These are phyloP conservation scores for Salix purpurea DNA, from an alignment of 345 rosid genomes.

Conservation along the genomic window DNA sequence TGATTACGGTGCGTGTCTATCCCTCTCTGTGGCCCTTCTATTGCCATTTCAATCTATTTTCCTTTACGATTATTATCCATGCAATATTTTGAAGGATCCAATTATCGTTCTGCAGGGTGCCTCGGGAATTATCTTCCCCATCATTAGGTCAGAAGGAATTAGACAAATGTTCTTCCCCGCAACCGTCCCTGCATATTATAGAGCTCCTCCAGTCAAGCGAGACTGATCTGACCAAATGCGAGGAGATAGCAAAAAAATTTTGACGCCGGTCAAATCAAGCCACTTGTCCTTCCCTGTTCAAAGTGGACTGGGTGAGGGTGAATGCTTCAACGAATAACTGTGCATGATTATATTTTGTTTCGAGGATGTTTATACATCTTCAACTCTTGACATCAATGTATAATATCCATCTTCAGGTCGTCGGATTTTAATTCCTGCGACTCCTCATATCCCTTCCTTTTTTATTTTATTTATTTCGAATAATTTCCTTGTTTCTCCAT, in stretches of 20 bases:
- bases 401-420: background rate
- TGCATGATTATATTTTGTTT: background rate
- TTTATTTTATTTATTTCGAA: too few relatives aligned
- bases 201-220: conserved; percentile 19
- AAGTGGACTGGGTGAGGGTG: background rate
- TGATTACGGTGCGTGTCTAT: conserved; percentile 14
- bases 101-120: conserved; percentile 12
- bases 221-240: background rate
- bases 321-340: conserved; percentile 4
- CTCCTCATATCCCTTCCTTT: too few relatives aligned
- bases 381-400: background rate
- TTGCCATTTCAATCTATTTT: background rate
- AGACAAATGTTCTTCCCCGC: conserved; percentile 34
- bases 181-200: conserved; percentile 29
- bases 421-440: too few relatives aligned
- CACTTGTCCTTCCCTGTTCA: background rate
- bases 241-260: background rate
- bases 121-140: conserved; percentile 31
- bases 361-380: background rate
- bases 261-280: background rate
- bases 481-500: too few relatives aligned
- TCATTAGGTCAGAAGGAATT: conserved; percentile 27
- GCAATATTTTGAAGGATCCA: background rate
- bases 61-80: background rate
- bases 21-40: background rate